phyloP scores from a whole-genome alignment of 306 rosid genomes.

The Gillenia trifoliata region DNA sequence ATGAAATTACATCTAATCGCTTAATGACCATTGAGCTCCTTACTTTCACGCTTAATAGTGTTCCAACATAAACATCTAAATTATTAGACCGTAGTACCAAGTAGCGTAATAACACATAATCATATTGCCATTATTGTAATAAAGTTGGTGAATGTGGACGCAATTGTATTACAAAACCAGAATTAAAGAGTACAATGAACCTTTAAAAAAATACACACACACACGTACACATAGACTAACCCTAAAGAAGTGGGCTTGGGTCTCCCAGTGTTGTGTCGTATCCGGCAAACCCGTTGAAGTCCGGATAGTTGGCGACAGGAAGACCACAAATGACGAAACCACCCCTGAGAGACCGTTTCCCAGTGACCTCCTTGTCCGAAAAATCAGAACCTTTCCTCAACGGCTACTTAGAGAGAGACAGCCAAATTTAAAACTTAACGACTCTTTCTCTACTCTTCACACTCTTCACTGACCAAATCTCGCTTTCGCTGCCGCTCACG shows the following conservation, averaged over 20 bases:
- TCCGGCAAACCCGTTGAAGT: neutral
- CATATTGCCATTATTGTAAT: no score
- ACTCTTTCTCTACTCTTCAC: no score
- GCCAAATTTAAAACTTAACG: constrained; percentile 22
- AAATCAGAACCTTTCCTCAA: constrained; percentile 28
- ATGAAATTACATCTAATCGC: no score
- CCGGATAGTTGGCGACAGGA: neutral
- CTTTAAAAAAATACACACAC: no score
- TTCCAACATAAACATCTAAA: no score
- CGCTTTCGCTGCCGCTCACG: constrained; percentile 16
- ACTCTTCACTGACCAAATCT: constrained; percentile 2
- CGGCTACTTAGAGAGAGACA: constrained; percentile 55
- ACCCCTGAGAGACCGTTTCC: constrained; percentile 30
- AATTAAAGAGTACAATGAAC: no score
- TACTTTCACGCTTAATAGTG: no score
- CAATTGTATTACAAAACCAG: neutral
- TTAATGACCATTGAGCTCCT: no score
- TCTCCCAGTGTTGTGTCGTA: neutral
- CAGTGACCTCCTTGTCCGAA: constrained; percentile 33
- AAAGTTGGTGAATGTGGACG: no score
- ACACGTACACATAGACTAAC: neutral
- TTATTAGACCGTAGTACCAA: no score
- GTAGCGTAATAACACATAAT: no score
- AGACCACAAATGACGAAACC: constrained; percentile 14
- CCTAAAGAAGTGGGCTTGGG: neutral